Percentiles rank a stretch among this genome's conserved stretches.
Conservation (phyloP, 345 rosid genomes). For the Turritis glabra region DNA sequence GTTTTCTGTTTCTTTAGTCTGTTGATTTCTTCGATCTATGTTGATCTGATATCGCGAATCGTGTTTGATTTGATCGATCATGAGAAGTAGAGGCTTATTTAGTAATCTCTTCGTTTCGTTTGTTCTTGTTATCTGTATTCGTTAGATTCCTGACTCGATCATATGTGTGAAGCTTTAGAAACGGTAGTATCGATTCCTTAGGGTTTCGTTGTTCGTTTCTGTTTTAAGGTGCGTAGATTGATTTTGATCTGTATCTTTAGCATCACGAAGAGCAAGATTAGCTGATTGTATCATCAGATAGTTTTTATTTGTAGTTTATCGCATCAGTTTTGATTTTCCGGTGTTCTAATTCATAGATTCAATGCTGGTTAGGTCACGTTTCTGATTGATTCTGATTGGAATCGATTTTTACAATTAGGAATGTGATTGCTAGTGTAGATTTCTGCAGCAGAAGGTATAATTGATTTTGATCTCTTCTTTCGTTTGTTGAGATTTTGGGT, state of each 20-base stretch:
- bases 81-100: neutral
- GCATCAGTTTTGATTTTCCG: neutral
- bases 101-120: neutral
- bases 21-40: slow-evolving; percentile 23
- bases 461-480: slow-evolving; percentile 1
- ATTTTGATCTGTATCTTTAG: neutral
- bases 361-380: neutral
- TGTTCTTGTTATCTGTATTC: neutral
- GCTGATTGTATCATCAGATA: neutral
- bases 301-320: neutral
- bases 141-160: neutral
- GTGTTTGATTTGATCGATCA: neutral
- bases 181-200: slow-evolving; percentile 13
- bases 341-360: neutral
- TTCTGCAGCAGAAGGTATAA: neutral
- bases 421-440: neutral
- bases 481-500: neutral
- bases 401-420: neutral
- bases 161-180: neutral
- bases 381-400: slow-evolving; percentile 3
- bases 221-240: neutral
- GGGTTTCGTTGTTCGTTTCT: neutral
- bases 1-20: neutral
- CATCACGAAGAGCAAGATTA: neutral
- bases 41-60: neutral